Evolutionary conservation across 257 asterid species (phyloP), one percentile per base, ranked within the genome.

Genomic region (Lycium barbarum): DNA sequence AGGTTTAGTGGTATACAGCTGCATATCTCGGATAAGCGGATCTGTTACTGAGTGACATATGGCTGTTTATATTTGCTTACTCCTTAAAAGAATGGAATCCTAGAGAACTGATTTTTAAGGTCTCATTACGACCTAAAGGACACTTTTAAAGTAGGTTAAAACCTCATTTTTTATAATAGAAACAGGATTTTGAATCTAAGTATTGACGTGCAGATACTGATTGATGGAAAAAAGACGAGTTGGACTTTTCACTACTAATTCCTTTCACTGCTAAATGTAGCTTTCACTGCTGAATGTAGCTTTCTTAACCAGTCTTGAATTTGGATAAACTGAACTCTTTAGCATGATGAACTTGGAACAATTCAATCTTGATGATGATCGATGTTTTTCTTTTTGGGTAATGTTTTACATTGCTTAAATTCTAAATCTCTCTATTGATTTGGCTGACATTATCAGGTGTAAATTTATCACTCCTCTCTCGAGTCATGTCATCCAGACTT

Each of bases 401-500:
- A 54, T 53, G 15, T 53, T 8, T 13, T 76, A 22, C 62, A 26
- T 45, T 76, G 7, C 26, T 53, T 51, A 26, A 22, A 76, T 53
- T 33, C 45, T 7, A 2, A 76, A 7, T 49, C 22, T 12, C 22
- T 49, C 62, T 76, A 51, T 70, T 73, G 9, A 22, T 22, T 49
- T 76, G 45, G 14, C n/a, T 76, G 22, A 76, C 40, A 5, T 63
- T 67, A 0, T 88, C 54, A 93, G 99, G 97, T 20, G 99, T 95
- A n/a, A 95, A 95, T 84, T 84, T 95, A 73, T 93, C 98, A 1
- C 91, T 95, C 47, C 99, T 95, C 84, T 95, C 99, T 8, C 91
- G 97, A 88, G 99, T 95, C 38, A 95, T 95, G 99, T 92, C 99
- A 35, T 95, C 98, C 11, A 89, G 99, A 90, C 99, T 95, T 83